phyloP scores from a whole-genome alignment of 1,284 basidiomycete species.

The Hemileia vastatrix region DNA sequence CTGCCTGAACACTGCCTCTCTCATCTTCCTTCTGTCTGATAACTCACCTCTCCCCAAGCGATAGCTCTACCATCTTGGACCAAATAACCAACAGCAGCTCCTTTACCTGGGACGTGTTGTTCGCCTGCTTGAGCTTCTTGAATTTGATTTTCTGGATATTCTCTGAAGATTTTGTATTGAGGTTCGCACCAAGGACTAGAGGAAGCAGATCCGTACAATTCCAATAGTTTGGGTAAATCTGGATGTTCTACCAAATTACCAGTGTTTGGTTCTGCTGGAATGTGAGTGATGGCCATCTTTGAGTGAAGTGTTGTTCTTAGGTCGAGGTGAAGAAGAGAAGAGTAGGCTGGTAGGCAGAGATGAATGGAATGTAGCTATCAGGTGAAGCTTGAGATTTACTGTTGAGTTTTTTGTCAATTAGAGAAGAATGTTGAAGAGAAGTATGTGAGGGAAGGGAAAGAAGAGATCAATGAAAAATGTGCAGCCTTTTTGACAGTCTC shows the following conservation, averaged over 20 bases:
- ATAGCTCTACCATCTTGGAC: neutral
- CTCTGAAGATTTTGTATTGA: neutral
- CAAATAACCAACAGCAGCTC: neutral
- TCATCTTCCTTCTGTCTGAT: neutral
- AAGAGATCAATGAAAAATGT: too few species aligned
- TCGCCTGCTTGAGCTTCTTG: neutral
- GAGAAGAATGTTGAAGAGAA: too few species aligned
- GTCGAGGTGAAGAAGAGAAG: too few species aligned
- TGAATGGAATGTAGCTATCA: too few species aligned
- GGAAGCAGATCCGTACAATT: neutral
- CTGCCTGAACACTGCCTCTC: neutral
- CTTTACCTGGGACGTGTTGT: neutral
- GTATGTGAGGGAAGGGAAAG: too few species aligned
- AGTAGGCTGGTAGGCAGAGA: too few species aligned
- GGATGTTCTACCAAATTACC: conserved; percentile 4
- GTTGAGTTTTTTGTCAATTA: too few species aligned
- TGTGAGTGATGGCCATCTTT: too few species aligned
- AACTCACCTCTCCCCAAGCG: neutral
- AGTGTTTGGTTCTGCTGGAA: too few species aligned
- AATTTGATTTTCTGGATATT: neutral
- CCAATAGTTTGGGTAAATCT: neutral
- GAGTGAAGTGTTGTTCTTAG: too few species aligned
- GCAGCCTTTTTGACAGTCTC: too few species aligned
- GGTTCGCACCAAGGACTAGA: neutral
- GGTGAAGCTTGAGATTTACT: too few species aligned